These are phyloP conservation scores for Starmerella khaoyaiensis DNA, from an alignment of 805 yeast species.

Conservation along the genomic window DNA sequence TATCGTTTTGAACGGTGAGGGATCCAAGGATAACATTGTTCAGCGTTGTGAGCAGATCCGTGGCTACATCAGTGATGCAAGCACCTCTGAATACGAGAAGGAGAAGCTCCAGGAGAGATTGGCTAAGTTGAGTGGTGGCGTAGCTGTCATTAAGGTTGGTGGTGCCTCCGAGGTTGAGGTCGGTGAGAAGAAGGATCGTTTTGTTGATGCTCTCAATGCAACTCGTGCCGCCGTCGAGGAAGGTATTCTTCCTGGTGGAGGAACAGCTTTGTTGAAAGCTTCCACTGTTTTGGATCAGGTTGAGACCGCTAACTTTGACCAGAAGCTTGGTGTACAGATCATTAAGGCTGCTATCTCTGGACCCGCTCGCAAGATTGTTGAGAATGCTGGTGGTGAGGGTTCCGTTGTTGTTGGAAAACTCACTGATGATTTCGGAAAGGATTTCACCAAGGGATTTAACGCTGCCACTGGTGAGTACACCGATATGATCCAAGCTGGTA, in stretches of 20 bases:
- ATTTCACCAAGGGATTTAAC: slow-evolving; percentile 85
- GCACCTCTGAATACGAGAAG: slow-evolving; percentile 76
- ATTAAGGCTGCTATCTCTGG: slow-evolving; percentile 84
- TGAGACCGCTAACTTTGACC: slow-evolving; percentile 81
- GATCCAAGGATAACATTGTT: slow-evolving; percentile 64
- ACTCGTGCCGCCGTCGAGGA: slow-evolving; percentile 98
- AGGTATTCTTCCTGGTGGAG: slow-evolving; percentile 99
- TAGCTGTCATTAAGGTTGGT: slow-evolving; percentile 95
- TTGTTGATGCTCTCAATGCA: slow-evolving; percentile 95
- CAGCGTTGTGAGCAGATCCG: slow-evolving; percentile 92
- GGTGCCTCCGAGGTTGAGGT: slow-evolving; percentile 96
- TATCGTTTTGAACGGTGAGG: slow-evolving; percentile 84
- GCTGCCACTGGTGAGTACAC: slow-evolving; percentile 85
- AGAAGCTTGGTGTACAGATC: slow-evolving; percentile 87
- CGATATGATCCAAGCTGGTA: slow-evolving; percentile 93
- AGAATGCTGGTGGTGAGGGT: slow-evolving; percentile 96
- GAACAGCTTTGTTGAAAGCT: slow-evolving; percentile 94
- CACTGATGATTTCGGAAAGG: slow-evolving; percentile 39
- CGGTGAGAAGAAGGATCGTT: slow-evolving; percentile 98
- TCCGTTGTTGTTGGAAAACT: slow-evolving; percentile 91
- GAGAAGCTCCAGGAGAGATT: slow-evolving; percentile 95
- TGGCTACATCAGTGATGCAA: slow-evolving; percentile 55
- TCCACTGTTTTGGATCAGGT: slow-evolving; percentile 58
- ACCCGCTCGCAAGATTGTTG: slow-evolving; percentile 92
- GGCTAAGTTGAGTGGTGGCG: slow-evolving; percentile 96